Percentiles rank a stretch among this genome's conserved stretches.
These are phyloP conservation scores for Boletus smithii DNA, from an alignment of 1,284 basidiomycete species.

Conservation along the genomic window DNA sequence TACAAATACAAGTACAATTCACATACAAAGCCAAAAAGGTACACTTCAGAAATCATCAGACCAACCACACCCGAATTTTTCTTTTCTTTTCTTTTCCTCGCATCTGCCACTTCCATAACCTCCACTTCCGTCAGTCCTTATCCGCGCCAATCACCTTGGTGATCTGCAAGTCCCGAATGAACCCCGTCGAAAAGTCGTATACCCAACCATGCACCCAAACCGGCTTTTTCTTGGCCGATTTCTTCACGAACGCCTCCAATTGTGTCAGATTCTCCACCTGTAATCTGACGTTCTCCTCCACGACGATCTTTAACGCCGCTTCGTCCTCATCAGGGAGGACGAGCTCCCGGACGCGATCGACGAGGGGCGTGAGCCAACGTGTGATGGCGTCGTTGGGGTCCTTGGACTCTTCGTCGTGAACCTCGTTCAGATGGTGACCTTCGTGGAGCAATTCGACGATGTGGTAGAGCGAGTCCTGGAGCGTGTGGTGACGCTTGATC, in stretches of 20 bases:
- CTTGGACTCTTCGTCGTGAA: conserved; percentile 12
- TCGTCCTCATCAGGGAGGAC: conserved; percentile 40
- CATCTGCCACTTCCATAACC: no score
- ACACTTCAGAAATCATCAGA: no score
- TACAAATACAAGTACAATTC: no score
- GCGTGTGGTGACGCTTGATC: conserved; percentile 7
- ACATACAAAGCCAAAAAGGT: no score
- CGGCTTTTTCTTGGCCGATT: conserved; percentile 57
- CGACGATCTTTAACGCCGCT: conserved; percentile 37
- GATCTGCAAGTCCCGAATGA: conserved; percentile 64
- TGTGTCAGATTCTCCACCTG: conserved; percentile 61
- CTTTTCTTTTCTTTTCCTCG: no score
- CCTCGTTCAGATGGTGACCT: background rate
- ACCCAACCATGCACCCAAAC: conserved; percentile 84
- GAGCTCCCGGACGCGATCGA: conserved; percentile 38
- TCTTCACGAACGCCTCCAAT: conserved; percentile 55
- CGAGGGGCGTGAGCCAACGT: conserved; percentile 73
- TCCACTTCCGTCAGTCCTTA: background rate
- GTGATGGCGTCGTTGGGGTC: conserved; percentile 39
- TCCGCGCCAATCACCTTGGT: conserved; percentile 31
- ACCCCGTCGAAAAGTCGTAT: conserved; percentile 71
- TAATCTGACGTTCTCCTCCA: conserved; percentile 74
- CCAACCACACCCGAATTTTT: no score
- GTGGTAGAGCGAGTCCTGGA: conserved; percentile 21
- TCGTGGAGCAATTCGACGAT: background rate